Conservation (phyloP, 768 basidiomycete species). For the Lyophyllum decastes region DNA sequence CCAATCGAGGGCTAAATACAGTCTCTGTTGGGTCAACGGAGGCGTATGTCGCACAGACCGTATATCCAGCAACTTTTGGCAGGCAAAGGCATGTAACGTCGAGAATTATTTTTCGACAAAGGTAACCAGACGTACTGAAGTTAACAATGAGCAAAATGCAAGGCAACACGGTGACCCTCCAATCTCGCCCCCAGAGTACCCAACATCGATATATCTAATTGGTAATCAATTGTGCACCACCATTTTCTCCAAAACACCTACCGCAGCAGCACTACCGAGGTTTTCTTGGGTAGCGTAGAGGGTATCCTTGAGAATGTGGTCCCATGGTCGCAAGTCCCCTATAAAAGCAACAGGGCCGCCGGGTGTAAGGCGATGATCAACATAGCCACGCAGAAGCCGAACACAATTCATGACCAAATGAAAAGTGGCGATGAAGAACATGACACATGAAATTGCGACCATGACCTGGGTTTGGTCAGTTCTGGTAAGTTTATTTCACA, state of each 20-base stretch:
- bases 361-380: conserved; percentile 5
- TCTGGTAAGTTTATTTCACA: not conserved
- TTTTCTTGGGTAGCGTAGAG: conserved; percentile 13
- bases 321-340: conserved; percentile 10
- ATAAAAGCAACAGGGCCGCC: conserved; percentile 11
- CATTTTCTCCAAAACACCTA: not conserved
- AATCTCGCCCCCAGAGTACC: conserved; percentile 8
- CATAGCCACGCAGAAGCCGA: conserved; percentile 7
- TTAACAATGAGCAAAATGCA: conserved; percentile 5
- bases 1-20: conserved; percentile 7
- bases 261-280: conserved; percentile 9
- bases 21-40: conserved; percentile 10
- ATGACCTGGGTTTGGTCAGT: not conserved
- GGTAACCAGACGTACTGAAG: not conserved
- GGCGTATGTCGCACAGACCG: conserved; percentile 7
- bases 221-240: not conserved
- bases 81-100: not conserved
- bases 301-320: conserved; percentile 12
- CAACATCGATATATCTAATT: conserved; percentile 10
- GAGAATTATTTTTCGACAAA: not conserved
- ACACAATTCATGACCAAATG: conserved; percentile 11
- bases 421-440: conserved; percentile 12
- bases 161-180: conserved; percentile 2
- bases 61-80: conserved; percentile 9
- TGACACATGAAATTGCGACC: conserved; percentile 1